Evolutionary conservation across 768 basidiomycete genomes (phyloP).

Genomic region (Boletus edulis): DNA sequence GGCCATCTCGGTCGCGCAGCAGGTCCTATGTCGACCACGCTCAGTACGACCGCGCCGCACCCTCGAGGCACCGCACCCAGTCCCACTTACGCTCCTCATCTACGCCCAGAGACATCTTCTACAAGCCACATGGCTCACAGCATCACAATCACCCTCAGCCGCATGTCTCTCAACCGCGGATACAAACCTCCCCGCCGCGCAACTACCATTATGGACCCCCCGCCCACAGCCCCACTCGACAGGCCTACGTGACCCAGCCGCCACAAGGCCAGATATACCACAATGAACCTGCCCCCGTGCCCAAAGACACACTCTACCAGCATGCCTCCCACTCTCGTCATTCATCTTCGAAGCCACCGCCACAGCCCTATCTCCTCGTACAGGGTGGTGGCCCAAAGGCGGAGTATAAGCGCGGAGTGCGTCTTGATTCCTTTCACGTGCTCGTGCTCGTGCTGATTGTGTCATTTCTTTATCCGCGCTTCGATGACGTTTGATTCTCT

Average conservation of each 20-base stretch:
- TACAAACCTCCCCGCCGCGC: constrained; percentile 17
- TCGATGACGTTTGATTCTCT: constrained; percentile 5
- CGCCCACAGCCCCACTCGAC: constrained; percentile 15
- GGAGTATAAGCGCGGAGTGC: constrained; percentile 32
- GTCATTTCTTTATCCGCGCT: neutral
- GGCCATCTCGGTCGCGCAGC: constrained; percentile 22
- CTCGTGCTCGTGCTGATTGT: constrained; percentile 14
- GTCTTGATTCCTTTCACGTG: constrained; percentile 16
- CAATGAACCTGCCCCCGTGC: constrained; percentile 7
- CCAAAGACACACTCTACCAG: constrained; percentile 19
- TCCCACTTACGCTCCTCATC: constrained; percentile 26
- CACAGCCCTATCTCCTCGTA: constrained; percentile 28
- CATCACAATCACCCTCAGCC: constrained; percentile 19
- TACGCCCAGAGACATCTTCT: constrained; percentile 14
- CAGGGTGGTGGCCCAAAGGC: constrained; percentile 27
- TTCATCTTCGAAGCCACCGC: constrained; percentile 18
- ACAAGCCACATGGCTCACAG: constrained; percentile 11
- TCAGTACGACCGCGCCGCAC: constrained; percentile 15
- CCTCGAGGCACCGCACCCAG: constrained; percentile 21
- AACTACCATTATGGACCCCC: constrained; percentile 18
- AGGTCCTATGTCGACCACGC: constrained; percentile 24
- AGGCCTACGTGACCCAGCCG: constrained; percentile 22
- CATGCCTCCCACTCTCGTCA: constrained; percentile 22
- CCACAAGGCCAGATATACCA: constrained; percentile 31
- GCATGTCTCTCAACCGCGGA: constrained; percentile 10